Evolutionary conservation across 306 rosid species (phyloP).

Genomic region (Begonia loranthoides): DNA sequence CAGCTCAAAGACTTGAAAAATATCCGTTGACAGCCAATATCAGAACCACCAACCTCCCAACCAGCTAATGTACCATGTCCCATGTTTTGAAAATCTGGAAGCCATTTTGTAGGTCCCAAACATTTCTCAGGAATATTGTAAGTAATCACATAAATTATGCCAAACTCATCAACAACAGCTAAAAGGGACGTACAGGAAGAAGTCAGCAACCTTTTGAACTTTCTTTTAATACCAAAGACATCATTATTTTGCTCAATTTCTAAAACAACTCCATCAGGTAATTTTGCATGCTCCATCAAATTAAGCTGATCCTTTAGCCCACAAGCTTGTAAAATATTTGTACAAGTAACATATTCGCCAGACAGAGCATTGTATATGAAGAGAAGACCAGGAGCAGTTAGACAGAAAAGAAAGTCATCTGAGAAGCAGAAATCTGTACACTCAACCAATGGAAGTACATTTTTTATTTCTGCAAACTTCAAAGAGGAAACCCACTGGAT

Average conservation of each 20-base stretch:
- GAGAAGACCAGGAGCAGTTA: constrained; percentile 55
- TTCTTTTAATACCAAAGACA: constrained; percentile 23
- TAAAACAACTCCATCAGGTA: constrained; percentile 12
- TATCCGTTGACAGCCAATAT: constrained; percentile 45
- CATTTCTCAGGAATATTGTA: constrained; percentile 27
- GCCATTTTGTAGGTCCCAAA: constrained; percentile 33
- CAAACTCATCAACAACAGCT: constrained; percentile 69
- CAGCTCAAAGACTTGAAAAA: constrained; percentile 19
- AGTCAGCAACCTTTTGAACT: constrained; percentile 61
- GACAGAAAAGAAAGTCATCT: constrained; percentile 65
- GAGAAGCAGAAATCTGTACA: constrained; percentile 76
- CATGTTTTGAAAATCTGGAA: constrained; percentile 37
- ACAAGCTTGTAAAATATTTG: constrained; percentile 45
- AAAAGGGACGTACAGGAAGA: constrained; percentile 59
- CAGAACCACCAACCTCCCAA: constrained; percentile 77
- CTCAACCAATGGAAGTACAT: constrained; percentile 25
- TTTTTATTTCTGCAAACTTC: constrained; percentile 52
- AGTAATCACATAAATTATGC: constrained; percentile 56
- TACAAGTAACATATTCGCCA: constrained; percentile 55
- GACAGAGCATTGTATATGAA: constrained; percentile 50
- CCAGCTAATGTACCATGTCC: constrained; percentile 57
- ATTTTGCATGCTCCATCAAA: neutral
- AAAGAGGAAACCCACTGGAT: constrained; percentile 68
- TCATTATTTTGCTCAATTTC: constrained; percentile 5
- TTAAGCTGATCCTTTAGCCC: constrained; percentile 21